These are phyloP conservation scores for Brettanomyces nanus DNA, from an alignment of 805 yeast genomes.

Conservation along the genomic window DNA sequence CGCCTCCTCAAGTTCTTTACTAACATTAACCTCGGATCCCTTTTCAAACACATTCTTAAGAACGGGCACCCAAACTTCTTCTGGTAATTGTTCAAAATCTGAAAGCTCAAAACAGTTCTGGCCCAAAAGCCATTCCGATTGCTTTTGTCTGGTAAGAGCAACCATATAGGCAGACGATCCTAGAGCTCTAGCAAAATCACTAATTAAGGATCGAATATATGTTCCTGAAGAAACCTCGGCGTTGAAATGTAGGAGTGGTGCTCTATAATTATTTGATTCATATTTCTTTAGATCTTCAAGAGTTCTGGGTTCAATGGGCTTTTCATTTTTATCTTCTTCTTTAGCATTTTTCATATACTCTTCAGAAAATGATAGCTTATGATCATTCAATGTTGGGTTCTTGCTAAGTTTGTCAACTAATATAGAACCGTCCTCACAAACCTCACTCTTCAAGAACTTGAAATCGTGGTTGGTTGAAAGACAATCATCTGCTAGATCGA, in stretches of 20 bases:
- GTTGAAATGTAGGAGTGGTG: conserved; percentile 65
- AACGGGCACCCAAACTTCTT: conserved; percentile 64
- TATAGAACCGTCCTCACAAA: conserved; percentile 41
- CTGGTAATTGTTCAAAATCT: conserved; percentile 56
- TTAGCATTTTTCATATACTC: conserved; percentile 42
- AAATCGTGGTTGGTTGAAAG: conserved; percentile 51
- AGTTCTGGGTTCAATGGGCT: conserved; percentile 22
- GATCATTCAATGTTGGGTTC: conserved; percentile 55
- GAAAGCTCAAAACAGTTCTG: conserved; percentile 58
- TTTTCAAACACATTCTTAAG: conserved; percentile 44
- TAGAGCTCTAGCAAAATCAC: conserved; percentile 80
- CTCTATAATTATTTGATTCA: conserved; percentile 35
- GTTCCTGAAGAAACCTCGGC: conserved; percentile 92
- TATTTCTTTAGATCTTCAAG: conserved; percentile 28
- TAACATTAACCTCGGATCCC: conserved; percentile 32
- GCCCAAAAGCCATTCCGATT: conserved; percentile 78
- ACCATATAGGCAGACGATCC: conserved; percentile 86
- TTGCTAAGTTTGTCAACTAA: conserved; percentile 28
- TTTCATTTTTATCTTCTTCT: conserved; percentile 19
- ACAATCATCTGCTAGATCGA: conserved; percentile 47
- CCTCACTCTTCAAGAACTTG: conserved; percentile 32
- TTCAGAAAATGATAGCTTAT: conserved; percentile 50
- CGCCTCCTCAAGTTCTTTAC: conserved; percentile 29
- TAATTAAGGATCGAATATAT: conserved; percentile 80
- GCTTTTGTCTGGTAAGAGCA: conserved; percentile 60